Evolutionary conservation across 2,329 filamentous ascomycete genomes (phyloP), one percentile per base, ranked within the genome.

Genomic region (Fusarium neocosmosporiellum): DNA sequence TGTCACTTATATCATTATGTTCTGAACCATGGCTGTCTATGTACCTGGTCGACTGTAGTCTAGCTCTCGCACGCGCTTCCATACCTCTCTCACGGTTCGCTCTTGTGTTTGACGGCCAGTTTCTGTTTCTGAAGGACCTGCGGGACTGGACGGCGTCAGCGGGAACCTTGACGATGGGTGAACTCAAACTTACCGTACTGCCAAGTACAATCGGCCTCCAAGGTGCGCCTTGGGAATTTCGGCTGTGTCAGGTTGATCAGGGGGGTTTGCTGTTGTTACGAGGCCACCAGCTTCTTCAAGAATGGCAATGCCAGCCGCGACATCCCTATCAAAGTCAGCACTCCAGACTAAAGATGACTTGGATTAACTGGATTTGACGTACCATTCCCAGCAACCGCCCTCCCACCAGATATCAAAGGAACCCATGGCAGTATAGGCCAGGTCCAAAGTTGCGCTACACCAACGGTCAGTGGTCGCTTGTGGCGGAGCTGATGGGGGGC

Each of bases 371-470:
- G 4, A 2, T 18, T 37, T 7, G 22, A 80, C 86, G 72, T 75
- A 91, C 90, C 93, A 95, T 81, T 94, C 93, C 92, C 92, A 94
- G 77, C 92, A 94, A 0, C 92, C 92, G 4, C 92, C 93, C 78
- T 95, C 92, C 92, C 92, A 95, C 92, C 93, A 94, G 13, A 94
- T 93, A 81, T 95, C 93, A 73, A 94, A 91, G 0, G 90, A 86
- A 0, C 93, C 93, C 87, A 93, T 93, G 14, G 93, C 93, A 11
- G 90, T 89, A 79, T 94, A 95, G 0, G 92, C 92, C 57, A 95
- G 81, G 80, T 94, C 93, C 62, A 95, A 78, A 2, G 93, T 93
- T 10, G 93, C 93, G 77, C 91, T 92, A 5, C 9, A 9, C 22
- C 53, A n/a, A 13, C 14, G 53, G 58, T 73, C 36, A 66, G 70